These are phyloP conservation scores for Pythium grandisporangium DNA, from an alignment of 352 stramenopile genomes.

Conservation along the genomic window DNA sequence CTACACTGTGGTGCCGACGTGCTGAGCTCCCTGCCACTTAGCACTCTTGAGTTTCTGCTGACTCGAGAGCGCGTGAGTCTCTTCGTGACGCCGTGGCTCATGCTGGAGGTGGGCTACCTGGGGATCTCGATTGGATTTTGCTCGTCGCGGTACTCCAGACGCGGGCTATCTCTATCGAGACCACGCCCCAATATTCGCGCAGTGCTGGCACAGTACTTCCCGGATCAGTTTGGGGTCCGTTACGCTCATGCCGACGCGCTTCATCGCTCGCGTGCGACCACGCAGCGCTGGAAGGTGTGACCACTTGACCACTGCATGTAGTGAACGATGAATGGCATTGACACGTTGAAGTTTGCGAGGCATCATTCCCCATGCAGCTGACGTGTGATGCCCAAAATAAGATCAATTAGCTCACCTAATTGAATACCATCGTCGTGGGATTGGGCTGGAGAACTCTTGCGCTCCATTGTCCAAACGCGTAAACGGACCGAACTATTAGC, in stretches of 20 bases:
- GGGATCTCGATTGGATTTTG: conserved; percentile 46
- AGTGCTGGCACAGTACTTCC: conserved; percentile 36
- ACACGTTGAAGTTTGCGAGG: too few relatives aligned
- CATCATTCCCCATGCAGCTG: too few relatives aligned
- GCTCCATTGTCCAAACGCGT: too few relatives aligned
- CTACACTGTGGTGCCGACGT: conserved; percentile 43
- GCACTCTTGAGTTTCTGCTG: conserved; percentile 18
- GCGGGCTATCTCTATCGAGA: conserved; percentile 44
- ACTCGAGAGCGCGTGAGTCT: conserved; percentile 31
- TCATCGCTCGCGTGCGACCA: not conserved
- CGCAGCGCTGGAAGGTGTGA: too few relatives aligned
- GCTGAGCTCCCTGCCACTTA: conserved; percentile 9
- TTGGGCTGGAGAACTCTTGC: too few relatives aligned
- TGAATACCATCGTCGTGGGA: too few relatives aligned
- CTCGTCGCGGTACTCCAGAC: conserved; percentile 36
- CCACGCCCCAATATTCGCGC: conserved; percentile 51
- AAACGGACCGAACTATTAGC: too few relatives aligned
- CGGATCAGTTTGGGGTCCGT: conserved; percentile 4
- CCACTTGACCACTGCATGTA: too few relatives aligned
- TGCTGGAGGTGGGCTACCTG: conserved; percentile 44
- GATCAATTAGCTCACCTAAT: too few relatives aligned
- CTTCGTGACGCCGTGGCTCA: conserved; percentile 37
- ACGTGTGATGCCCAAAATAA: too few relatives aligned
- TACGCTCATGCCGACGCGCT: not conserved
- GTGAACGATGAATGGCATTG: too few relatives aligned